Base-by-base conservation (phyloP, 305 asterid genomes). In the Ruellia speciosa region DNA sequence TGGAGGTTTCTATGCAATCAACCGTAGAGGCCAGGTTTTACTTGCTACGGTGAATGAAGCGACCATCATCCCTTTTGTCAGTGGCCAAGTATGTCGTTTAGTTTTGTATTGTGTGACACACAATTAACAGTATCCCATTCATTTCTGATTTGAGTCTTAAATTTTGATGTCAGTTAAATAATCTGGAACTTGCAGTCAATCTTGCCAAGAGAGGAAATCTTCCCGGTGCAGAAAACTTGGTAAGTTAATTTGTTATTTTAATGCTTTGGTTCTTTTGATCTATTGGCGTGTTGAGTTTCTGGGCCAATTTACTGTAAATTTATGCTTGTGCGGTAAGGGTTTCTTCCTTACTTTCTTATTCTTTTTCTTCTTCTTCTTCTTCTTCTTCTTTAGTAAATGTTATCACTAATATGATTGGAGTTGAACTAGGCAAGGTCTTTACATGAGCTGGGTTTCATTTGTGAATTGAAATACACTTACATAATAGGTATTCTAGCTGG, bases 191-290 rank as follows among this genome's bases (percentile, higher is more conserved):
- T 75, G 99, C 99, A 50, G 99, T 93, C 66, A 93, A 78, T 74
- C 95, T 93, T 61, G 97, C 99, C 67, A 93, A 86, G 78, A 79
- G 97, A 74, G 99, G 99, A 76, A 93, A 93, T 64, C 94, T 93
- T 68, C 97, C 97, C 14, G 99, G 99, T 60, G 99, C 97, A 4
- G 99, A 93, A 76, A 93, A 93, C 82, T 74, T 93, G 89, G 99
- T 88, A 70, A 50, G 94, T 69, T 54, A 20, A 31, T 51, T 52
- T 47, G 58, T 58, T 49, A 34, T 59, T 66, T 28, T 16, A 17
- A 41, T 52, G 39, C 17, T 20, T 11, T 53, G 0, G 8, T 53
- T n/a, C 28, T 47, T 59, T n/a, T 45, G 18, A 47, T 5, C 2
- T 43, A 5, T 14, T 14, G 52, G 52, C 10, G 4, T 16, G 4